phyloP scores from a whole-genome alignment of 176 grass and related monocot genomes.

The Calamus simplicifolius region DNA sequence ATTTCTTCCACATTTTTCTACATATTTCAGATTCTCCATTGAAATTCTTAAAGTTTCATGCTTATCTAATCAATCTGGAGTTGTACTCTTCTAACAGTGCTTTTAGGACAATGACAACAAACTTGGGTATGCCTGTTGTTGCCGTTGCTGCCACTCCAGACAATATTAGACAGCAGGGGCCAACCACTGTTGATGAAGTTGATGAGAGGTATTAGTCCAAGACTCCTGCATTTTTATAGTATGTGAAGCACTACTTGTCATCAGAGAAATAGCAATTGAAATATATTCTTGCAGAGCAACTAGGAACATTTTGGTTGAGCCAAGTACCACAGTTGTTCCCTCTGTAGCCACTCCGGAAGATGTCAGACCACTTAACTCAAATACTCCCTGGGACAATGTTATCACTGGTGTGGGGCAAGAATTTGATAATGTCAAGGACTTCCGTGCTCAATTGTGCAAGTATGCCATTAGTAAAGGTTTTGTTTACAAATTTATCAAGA shows the following conservation, averaged over 20 bases:
- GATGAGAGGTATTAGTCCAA: conserved; percentile 46
- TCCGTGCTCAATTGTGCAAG: conserved; percentile 89
- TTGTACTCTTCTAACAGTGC: conserved; percentile 8
- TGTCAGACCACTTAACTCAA: conserved; percentile 8
- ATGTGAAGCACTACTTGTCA: conserved; percentile 5
- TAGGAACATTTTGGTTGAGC: conserved; percentile 26
- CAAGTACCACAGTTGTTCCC: conserved; percentile 13
- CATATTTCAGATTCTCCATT: neutral
- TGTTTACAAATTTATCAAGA: conserved; percentile 87
- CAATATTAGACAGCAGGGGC: conserved; percentile 49
- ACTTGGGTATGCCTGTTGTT: conserved; percentile 49
- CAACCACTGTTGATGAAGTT: conserved; percentile 33
- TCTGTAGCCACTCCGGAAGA: conserved; percentile 18
- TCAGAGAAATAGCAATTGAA: conserved; percentile 9
- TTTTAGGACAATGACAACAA: conserved; percentile 47
- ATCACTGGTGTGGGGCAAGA: conserved; percentile 92
- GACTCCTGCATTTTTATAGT: conserved; percentile 9
- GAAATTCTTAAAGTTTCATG: neutral
- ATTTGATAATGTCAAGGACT: conserved; percentile 97
- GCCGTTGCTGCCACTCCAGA: conserved; percentile 36
- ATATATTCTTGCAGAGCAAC: conserved; percentile 32
- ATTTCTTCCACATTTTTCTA: too few species aligned
- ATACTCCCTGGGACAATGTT: conserved; percentile 44
- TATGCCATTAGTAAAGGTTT: conserved; percentile 90
- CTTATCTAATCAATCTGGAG: neutral